Conservation (phyloP, 2,329 filamentous ascomycete genomes). For the Westerdykella ornata region DNA sequence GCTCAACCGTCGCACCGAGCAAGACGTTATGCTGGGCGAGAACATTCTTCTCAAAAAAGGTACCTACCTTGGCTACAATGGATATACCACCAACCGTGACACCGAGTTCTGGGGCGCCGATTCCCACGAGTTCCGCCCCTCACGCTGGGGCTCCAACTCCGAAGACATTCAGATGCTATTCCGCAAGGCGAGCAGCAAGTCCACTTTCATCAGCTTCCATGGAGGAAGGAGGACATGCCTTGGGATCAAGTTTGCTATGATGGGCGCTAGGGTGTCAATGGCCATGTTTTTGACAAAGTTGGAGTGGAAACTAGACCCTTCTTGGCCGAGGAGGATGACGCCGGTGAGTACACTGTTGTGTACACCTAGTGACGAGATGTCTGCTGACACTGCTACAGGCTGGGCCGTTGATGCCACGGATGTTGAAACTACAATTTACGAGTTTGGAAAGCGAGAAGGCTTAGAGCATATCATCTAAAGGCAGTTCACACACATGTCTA, state of each 20-base stretch:
- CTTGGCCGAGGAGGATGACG: slow-evolving; percentile 30
- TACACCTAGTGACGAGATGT: not conserved
- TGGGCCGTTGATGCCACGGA: slow-evolving; percentile 4
- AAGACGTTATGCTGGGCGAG: slow-evolving; percentile 17
- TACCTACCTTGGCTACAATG: slow-evolving; percentile 10
- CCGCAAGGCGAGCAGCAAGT: slow-evolving; percentile 25
- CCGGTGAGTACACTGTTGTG: slow-evolving; percentile 21
- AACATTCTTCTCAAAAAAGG: slow-evolving; percentile 7
- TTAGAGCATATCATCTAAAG: not conserved
- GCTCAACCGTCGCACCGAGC: slow-evolving; percentile 35
- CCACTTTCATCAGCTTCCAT: slow-evolving; percentile 37
- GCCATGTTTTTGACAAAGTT: slow-evolving; percentile 23
- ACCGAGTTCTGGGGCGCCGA: slow-evolving; percentile 8
- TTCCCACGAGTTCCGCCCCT: slow-evolving; percentile 28
- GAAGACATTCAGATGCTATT: slow-evolving; percentile 29
- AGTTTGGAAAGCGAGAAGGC: not conserved
- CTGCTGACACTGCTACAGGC: slow-evolving; percentile 3
- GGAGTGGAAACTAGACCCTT: slow-evolving; percentile 29
- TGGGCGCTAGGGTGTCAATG: slow-evolving; percentile 27
- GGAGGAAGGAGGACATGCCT: slow-evolving; percentile 34
- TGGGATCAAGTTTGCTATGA: slow-evolving; percentile 35
- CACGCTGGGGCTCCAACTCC: slow-evolving; percentile 28
- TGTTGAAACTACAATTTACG: slow-evolving; percentile 4
- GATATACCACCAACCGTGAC: slow-evolving; percentile 9
- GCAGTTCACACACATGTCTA: too few relatives aligned